Evolutionary conservation across 2,329 filamentous ascomycete genomes (phyloP), one percentile per base, ranked within the genome.

Genomic region (Alternaria ventricosa): DNA sequence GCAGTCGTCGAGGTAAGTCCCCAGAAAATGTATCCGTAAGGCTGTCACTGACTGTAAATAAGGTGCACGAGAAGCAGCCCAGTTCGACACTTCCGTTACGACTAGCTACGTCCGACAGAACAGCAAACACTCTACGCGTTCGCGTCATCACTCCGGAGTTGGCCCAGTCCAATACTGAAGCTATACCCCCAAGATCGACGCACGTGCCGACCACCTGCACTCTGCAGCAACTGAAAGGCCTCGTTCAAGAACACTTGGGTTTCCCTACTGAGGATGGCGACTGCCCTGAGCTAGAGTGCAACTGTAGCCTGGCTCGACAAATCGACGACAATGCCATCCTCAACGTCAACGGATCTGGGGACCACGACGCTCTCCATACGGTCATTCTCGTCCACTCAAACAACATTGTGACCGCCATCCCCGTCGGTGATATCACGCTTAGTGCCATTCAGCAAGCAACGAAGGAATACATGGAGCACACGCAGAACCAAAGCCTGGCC

Each of bases 401-500:
- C 33, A 41, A 41, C 8, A 10, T 41, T 0, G 33, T 41, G 4
- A 1, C 1, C 33, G 33, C 33, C 4, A 41, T 41, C 0, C 15
- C 33, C 0, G 33, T 41, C 4, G 2, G 1, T 5, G 2, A 41
- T 4, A 41, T 41, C 0, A 41, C 4, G 0, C 33, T 41, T 10
- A 10, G 1, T 0, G 1, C 33, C 1, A 41, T 41, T 2, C 33
- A 10, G 33, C 33, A 41, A 2, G 7, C 33, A 1, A 36, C 33
- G 7, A 36, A 15, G 30, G 30, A 0, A 1, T 15, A 33, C 1
- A 15, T 33, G 30, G 30, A 33, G 13, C 13, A 15, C 1, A 33
- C 30, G 30, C 30, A 33, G 13, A 8, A 33, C 30, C 30, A 6
- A 8, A 4, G 1, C 3, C 6, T 33, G 30, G 6, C 6, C 30